Conservation (phyloP, 495 filamentous ascomycete species). For the Aspergillus steynii region DNA sequence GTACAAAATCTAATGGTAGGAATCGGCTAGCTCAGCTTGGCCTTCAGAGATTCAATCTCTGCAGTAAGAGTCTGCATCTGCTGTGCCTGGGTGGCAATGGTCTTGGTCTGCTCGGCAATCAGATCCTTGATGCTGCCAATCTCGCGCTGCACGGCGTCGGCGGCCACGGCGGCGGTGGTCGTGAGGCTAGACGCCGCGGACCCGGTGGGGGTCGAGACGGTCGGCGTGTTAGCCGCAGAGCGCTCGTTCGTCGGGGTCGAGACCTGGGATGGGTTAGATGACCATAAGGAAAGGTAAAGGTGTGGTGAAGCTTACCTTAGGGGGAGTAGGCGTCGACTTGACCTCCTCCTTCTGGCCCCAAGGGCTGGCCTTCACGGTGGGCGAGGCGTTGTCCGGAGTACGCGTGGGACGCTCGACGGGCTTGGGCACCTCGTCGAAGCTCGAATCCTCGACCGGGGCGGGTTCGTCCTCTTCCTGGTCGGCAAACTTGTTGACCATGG, state of each 20-base stretch:
- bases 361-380: conserved; percentile 34
- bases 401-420: conserved; percentile 51
- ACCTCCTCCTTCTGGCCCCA: conserved; percentile 37
- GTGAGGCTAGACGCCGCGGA: conserved; percentile 21
- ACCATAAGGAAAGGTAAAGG: conserved; percentile 1
- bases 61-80: conserved; percentile 46
- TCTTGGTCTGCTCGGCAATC: conserved; percentile 47
- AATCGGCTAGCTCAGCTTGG: conserved; percentile 34
- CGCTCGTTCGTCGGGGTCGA: conserved; percentile 18
- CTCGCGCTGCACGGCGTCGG: conserved; percentile 36
- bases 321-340: conserved; percentile 20
- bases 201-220: conserved; percentile 21
- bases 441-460: conserved; percentile 62
- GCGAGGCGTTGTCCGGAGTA: conserved; percentile 32
- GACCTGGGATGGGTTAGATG: conserved; percentile 8
- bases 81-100: conserved; percentile 44
- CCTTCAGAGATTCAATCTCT: conserved; percentile 48
- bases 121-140: conserved; percentile 47
- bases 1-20: background rate
- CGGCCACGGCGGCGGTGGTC: conserved; percentile 16
- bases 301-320: conserved; percentile 18
- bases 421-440: conserved; percentile 82
- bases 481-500: conserved; percentile 80
- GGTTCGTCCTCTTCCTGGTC: conserved; percentile 64
- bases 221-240: conserved; percentile 23